A percentile compares a stretch with the other conserved stretches of the same genome.
Conservation (phyloP, 2,329 filamentous ascomycete species). For the Fusarium lateritium region DNA sequence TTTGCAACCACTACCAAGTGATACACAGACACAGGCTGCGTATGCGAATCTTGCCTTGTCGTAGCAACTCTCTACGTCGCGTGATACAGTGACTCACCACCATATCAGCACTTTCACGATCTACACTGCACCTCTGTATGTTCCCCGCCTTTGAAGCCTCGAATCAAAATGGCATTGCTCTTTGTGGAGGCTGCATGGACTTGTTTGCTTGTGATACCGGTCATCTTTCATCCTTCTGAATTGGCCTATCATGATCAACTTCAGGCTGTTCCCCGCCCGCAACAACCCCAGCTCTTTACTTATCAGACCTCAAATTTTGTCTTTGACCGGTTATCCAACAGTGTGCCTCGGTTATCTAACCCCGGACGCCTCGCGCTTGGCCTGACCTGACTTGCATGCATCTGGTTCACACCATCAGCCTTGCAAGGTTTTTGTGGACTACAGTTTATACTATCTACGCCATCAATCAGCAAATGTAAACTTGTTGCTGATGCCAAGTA, state of each 20-base stretch:
- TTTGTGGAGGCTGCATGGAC: not conserved
- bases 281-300: conserved; percentile 11
- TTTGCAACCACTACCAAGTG: not conserved
- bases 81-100: conserved; percentile 17
- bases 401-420: conserved; percentile 10
- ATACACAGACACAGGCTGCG: not conserved
- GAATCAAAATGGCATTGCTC: not conserved
- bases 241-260: conserved; percentile 18
- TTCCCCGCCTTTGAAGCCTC: conserved; percentile 11
- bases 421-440: conserved; percentile 5
- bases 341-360: conserved; percentile 21
- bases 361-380: conserved; percentile 36
- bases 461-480: not conserved
- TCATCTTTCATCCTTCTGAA: not conserved
- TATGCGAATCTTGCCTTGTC: conserved; percentile 9
- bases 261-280: not conserved
- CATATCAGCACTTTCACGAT: conserved; percentile 8
- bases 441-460: not conserved
- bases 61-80: conserved; percentile 4
- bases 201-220: conserved; percentile 15
- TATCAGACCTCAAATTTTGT: conserved; percentile 1
- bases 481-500: not conserved
- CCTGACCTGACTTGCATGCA: not conserved
- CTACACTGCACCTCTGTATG: conserved; percentile 9
- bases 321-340: not conserved